Conservation (phyloP, 768 basidiomycete species). For the Suillus discolor region DNA sequence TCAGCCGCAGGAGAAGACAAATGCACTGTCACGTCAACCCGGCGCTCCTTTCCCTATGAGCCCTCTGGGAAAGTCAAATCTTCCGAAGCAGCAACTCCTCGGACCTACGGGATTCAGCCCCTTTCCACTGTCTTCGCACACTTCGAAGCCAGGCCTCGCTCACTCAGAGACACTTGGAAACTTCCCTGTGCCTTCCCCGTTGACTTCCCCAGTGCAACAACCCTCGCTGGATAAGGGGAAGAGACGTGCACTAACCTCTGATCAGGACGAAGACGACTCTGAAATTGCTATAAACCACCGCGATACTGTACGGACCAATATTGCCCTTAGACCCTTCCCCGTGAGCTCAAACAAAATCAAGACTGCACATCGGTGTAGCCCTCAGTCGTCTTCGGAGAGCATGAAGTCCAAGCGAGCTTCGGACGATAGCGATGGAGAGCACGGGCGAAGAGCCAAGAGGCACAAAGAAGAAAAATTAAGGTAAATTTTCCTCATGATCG, state of each 20-base stretch:
- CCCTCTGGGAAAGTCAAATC: constrained; percentile 25
- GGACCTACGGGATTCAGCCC: not conserved
- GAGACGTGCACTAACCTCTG: constrained; percentile 11
- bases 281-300: not conserved
- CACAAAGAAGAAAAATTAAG: constrained; percentile 28
- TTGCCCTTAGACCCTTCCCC: constrained; percentile 41
- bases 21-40: not conserved
- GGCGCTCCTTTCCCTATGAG: constrained; percentile 26
- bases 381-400: constrained; percentile 19
- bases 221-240: constrained; percentile 15
- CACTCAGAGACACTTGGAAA: not conserved
- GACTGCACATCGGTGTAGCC: constrained; percentile 36
- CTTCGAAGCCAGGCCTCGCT: not conserved
- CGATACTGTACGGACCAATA: not conserved
- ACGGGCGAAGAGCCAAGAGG: constrained; percentile 34
- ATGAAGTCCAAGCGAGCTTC: constrained; percentile 32
- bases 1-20: constrained; percentile 14
- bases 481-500: constrained; percentile 14
- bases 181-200: constrained; percentile 31
- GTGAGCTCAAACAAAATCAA: constrained; percentile 50
- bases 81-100: not conserved
- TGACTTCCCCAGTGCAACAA: constrained; percentile 12
- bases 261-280: constrained; percentile 8
- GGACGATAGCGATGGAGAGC: constrained; percentile 32
- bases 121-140: not conserved